These are phyloP conservation scores for Ambispora gerdemannii DNA, from an alignment of 192 early-diverging fungal species.

Conservation along the genomic window DNA sequence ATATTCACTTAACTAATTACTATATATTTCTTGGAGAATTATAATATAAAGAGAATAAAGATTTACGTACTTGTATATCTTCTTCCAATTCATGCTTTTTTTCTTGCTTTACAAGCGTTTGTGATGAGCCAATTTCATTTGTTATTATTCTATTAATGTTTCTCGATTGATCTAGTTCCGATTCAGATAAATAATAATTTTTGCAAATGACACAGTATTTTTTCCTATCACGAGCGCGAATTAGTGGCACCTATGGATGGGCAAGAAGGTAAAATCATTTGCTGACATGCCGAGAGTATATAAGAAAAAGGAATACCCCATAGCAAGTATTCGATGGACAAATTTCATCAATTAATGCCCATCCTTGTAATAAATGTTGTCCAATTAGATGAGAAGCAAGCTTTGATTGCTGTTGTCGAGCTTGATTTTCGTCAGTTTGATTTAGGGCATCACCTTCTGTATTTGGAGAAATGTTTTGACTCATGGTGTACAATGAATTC, in stretches of 20 bases:
- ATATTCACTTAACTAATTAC: no score
- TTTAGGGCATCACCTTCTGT: conserved; percentile 31
- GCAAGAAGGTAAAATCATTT: not conserved
- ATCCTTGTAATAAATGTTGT: conserved; percentile 54
- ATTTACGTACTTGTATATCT: conserved; percentile 10
- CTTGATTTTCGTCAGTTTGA: conserved; percentile 32
- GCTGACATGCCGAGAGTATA: not conserved
- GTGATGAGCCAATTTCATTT: not conserved
- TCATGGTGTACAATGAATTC: not conserved
- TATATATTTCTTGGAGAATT: no score
- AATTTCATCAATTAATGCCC: conserved; percentile 56
- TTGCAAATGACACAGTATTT: conserved; percentile 45
- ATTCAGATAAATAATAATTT: conserved; percentile 38
- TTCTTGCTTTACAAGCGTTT: not conserved
- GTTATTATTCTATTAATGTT: not conserved
- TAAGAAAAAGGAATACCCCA: conserved; percentile 34
- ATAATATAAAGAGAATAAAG: no score
- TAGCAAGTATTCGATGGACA: conserved; percentile 50
- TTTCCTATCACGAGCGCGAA: conserved; percentile 39
- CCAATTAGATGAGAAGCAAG: conserved; percentile 52
- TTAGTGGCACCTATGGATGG: conserved; percentile 34
- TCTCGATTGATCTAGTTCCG: conserved; percentile 30
- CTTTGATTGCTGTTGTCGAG: conserved; percentile 46
- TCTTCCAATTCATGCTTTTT: not conserved
- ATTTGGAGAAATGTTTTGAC: not conserved